Evolutionary conservation across 257 asterid genomes (phyloP), one percentile per base, ranked within the genome.

Genomic region (Agastache rugosa): DNA sequence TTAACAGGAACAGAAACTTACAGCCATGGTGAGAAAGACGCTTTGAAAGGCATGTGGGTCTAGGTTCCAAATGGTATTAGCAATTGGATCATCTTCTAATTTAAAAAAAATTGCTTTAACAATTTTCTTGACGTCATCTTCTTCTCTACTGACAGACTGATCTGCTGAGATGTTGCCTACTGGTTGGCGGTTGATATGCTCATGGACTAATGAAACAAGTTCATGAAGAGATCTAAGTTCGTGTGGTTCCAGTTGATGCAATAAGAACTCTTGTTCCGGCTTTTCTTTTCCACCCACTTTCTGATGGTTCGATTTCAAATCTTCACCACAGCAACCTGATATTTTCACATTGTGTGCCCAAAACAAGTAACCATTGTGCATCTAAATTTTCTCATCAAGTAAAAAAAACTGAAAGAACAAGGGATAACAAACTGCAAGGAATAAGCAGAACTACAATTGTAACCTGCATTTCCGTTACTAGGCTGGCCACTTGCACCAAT

Each of bases 1-100:
- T 37, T 17, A 75, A 77, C 50, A 50, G 68, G 55, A 48, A 67
- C 47, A 42, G 60, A 55, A 72, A 89, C 97, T 84, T 75, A 95
- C 98, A n/a, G 96, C 97, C 91, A 92, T 83, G 5, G 90, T 75
- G 58, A 88, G 85, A 78, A 95, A 86, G 73, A 95, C 85, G n/a
- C 76, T 75, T 63, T 71, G 88, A 77, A 90, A 85, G 70, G 84
- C 81, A 82, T 45, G 85, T 22, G 96, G 92, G 70, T 89, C 84
- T 37, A 95, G 90, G 65, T 78, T 88, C 96, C 96, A 87, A 86
- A 95, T 63, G 55, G 85, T 71, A 74, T 78, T 79, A 74, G 98
- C 94, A 76, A 92, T 75, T 62, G 88, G 90, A 86, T 95, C 96
- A 63, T 88, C 95, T 61, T 75, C 81, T 85, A 87, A 78, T 86